Conservation (phyloP, 2,329 filamentous ascomycete genomes). For the Byssochlamys sp. region DNA sequence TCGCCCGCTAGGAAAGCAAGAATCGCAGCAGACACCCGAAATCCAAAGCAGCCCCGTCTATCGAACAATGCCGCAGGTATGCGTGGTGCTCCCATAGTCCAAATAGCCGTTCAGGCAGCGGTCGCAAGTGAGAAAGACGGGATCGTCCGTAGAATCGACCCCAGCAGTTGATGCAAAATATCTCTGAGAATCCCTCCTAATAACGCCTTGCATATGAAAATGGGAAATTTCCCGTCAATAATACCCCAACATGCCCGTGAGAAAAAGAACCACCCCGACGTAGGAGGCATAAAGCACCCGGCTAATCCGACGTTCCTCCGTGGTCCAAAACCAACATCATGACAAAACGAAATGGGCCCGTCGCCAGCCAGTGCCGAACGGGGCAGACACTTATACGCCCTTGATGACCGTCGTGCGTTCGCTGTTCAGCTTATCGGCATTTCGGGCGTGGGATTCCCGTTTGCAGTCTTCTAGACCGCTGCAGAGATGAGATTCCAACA, state of each 20-base stretch:
- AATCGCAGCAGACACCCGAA: not conserved
- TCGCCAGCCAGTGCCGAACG: not conserved
- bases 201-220: conserved; percentile 18
- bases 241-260: not conserved
- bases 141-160: conserved; percentile 1
- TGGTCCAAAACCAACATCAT: not conserved
- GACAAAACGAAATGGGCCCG: not conserved
- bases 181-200: conserved; percentile 11
- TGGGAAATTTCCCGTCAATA: not conserved
- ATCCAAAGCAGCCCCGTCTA: not conserved
- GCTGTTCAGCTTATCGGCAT: conserved; percentile 80
- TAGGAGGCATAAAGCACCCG: not conserved
- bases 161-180: conserved; percentile 9
- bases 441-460: conserved; percentile 90
- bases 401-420: conserved; percentile 92
- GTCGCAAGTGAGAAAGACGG: not conserved
- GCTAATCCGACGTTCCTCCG: conserved; percentile 1
- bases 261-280: not conserved
- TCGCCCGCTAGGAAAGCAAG: not conserved
- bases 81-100: not conserved
- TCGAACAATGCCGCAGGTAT: not conserved
- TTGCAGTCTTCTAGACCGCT: conserved; percentile 90
- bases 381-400: conserved; percentile 53
- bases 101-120: not conserved
- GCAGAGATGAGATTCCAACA: conserved; percentile 92